Evolutionary conservation across 192 early-diverging fungal genomes (phyloP).

Genomic region (Rhizophagus sp.): DNA sequence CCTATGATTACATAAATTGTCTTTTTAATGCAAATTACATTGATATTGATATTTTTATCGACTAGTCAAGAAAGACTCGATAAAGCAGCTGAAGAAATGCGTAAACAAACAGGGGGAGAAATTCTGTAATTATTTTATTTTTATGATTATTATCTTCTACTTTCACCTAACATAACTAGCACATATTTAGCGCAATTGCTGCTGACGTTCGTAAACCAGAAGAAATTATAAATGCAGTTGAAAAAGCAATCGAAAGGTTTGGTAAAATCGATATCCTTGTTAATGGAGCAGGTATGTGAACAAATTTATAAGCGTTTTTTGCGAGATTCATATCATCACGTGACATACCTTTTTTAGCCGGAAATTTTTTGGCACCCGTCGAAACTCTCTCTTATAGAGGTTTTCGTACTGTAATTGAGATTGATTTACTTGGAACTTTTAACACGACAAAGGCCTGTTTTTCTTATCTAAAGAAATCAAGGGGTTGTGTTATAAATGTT

Average conservation of each 20-base stretch:
- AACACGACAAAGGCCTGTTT: slow-evolving; percentile 73
- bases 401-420: slow-evolving; percentile 69
- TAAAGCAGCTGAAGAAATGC: slow-evolving; percentile 63
- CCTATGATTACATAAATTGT: background rate
- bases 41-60: background rate
- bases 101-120: slow-evolving; percentile 55
- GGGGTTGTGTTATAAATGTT: slow-evolving; percentile 69
- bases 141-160: background rate
- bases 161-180: background rate
- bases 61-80: slow-evolving; percentile 60
- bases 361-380: slow-evolving; percentile 72
- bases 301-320: background rate
- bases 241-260: slow-evolving; percentile 58
- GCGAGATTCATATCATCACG: background rate
- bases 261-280: slow-evolving; percentile 69
- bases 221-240: slow-evolving; percentile 59
- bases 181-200: slow-evolving; percentile 44
- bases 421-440: slow-evolving; percentile 74
- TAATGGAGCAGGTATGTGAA: slow-evolving; percentile 35
- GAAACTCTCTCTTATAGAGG: slow-evolving; percentile 68
- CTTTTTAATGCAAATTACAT: background rate
- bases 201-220: slow-evolving; percentile 66
- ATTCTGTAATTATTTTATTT: slow-evolving; percentile 40
- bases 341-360: slow-evolving; percentile 42
- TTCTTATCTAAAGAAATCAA: slow-evolving; percentile 64